Percentiles rank a stretch among this genome's conserved stretches.
These are phyloP conservation scores for Suillus sp. DNA, from an alignment of 768 basidiomycete genomes.

Conservation along the genomic window DNA sequence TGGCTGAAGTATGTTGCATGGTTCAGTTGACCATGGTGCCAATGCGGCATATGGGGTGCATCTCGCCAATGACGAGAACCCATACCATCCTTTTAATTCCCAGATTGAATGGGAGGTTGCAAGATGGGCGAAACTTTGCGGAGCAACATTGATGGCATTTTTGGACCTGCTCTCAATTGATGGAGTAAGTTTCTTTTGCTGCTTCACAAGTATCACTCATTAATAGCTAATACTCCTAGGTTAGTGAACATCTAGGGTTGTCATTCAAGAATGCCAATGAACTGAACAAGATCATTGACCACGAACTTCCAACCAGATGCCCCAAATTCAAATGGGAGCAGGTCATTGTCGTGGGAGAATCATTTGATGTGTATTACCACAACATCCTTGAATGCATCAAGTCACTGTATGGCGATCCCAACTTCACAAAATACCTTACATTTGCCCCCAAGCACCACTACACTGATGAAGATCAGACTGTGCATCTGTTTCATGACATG, in stretches of 20 bases:
- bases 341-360: no score
- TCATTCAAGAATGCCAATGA: no score
- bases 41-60: neutral
- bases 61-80: neutral
- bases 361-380: slow-evolving; percentile 26
- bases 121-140: slow-evolving; percentile 41
- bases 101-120: slow-evolving; percentile 43
- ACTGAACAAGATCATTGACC: no score
- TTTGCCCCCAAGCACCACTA: slow-evolving; percentile 43
- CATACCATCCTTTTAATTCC: slow-evolving; percentile 36
- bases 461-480: slow-evolving; percentile 27
- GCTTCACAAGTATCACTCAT: neutral
- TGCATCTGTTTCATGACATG: neutral
- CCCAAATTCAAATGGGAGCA: no score
- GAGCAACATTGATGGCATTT: slow-evolving; percentile 30
- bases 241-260: no score
- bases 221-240: no score
- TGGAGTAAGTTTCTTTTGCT: no score
- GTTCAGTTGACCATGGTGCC: neutral
- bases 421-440: slow-evolving; percentile 34
- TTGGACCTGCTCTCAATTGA: no score
- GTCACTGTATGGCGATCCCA: slow-evolving; percentile 37
- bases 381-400: slow-evolving; percentile 41
- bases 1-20: neutral
- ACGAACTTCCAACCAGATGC: no score